These are phyloP conservation scores for Neolentinus lepideus DNA, from an alignment of 1,284 basidiomycete species.

Conservation along the genomic window DNA sequence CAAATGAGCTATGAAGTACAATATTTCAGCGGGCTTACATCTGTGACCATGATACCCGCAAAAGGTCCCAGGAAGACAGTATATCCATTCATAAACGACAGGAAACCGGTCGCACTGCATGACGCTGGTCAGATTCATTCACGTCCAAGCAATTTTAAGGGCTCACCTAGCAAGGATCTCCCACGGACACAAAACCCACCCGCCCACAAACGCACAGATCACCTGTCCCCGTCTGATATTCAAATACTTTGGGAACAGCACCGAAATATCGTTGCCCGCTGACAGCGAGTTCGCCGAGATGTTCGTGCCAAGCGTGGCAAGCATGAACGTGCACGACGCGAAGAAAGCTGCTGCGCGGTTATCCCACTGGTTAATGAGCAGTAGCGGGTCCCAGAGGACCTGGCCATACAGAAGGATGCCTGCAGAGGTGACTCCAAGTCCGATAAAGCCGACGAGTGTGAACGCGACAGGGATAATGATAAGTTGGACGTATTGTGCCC, in stretches of 20 bases:
- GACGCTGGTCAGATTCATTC: background rate
- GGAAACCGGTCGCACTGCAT: conserved; percentile 35
- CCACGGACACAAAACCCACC: conserved; percentile 53
- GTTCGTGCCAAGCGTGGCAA: conserved; percentile 69
- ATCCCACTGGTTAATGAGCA: conserved; percentile 61
- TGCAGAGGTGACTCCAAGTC: conserved; percentile 66
- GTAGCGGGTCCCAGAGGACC: conserved; percentile 41
- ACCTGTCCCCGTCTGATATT: conserved; percentile 73
- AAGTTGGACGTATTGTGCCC: conserved; percentile 64
- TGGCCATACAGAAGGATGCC: conserved; percentile 55
- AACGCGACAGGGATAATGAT: conserved; percentile 65
- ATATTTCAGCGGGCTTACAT: conserved; percentile 34
- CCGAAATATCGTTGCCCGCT: conserved; percentile 74
- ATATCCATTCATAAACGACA: conserved; percentile 61
- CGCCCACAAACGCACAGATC: conserved; percentile 66
- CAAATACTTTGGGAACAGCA: conserved; percentile 59
- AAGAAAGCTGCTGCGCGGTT: conserved; percentile 79
- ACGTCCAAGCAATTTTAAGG: conserved; percentile 1
- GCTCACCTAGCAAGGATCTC: conserved; percentile 40
- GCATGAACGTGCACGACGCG: conserved; percentile 56
- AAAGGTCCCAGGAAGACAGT: conserved; percentile 71
- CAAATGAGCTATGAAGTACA: background rate
- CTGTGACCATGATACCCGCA: conserved; percentile 66
- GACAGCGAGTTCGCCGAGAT: conserved; percentile 72
- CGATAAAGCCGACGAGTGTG: conserved; percentile 46